Conservation (phyloP, 164 flowering plant genomes). For the Kingdonia uniflora region DNA sequence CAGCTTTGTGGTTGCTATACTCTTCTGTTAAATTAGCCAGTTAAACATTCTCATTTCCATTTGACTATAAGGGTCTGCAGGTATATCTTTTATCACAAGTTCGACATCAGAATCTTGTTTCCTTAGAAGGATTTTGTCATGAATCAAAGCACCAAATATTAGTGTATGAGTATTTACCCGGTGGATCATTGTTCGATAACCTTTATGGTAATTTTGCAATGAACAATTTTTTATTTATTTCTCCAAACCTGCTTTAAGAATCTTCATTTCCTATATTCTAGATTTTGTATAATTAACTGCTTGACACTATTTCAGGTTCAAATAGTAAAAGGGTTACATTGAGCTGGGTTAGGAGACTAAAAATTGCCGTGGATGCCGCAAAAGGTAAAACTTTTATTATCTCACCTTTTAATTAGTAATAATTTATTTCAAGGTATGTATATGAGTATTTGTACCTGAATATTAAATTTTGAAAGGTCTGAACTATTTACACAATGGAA, state of each 20-base stretch:
- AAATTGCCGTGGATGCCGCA: conserved; percentile 86
- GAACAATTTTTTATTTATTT: not conserved
- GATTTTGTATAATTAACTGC: too few relatives aligned
- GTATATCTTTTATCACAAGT: conserved; percentile 67
- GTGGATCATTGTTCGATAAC: conserved; percentile 75
- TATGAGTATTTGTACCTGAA: too few relatives aligned
- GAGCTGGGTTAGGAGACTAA: conserved; percentile 77
- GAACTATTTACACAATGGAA: conserved; percentile 83
- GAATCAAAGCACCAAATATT: conserved; percentile 76
- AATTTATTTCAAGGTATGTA: too few relatives aligned
- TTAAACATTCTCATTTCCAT: too few relatives aligned
- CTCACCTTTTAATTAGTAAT: too few relatives aligned
- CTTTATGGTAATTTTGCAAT: conserved; percentile 52
- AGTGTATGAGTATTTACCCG: conserved; percentile 74
- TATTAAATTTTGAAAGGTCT: conserved; percentile 31
- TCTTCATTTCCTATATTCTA: too few relatives aligned
- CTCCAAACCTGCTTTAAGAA: too few relatives aligned
- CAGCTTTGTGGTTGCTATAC: too few relatives aligned
- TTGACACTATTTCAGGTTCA: conserved; percentile 38
- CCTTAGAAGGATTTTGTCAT: conserved; percentile 70
- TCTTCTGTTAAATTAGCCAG: too few relatives aligned
- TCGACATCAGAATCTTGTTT: conserved; percentile 72
- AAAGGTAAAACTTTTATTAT: conserved; percentile 51
- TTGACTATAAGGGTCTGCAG: conserved; percentile 21
- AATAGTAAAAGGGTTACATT: conserved; percentile 44